Percentiles rank a stretch among this genome's conserved stretches.
Evolutionary conservation across 192 early-diverging fungal species (phyloP).

Genomic region (Umbelopsis sp.): DNA sequence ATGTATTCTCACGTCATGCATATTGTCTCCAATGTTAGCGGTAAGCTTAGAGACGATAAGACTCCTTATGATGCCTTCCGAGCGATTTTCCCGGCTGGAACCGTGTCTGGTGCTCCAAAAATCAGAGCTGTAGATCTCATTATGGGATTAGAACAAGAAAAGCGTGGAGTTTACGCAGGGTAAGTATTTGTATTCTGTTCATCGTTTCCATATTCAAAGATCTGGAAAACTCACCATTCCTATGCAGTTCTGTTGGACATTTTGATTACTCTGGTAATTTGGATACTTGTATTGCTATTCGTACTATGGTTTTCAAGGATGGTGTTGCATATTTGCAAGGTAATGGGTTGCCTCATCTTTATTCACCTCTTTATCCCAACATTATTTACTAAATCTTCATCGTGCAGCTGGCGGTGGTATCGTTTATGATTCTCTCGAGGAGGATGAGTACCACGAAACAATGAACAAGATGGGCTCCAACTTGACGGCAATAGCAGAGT

Average conservation of each 20-base stretch:
- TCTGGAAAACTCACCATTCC: constrained; percentile 42
- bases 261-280: constrained; percentile 92
- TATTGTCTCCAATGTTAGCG: constrained; percentile 97
- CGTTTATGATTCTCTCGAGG: constrained; percentile 91
- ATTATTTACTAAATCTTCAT: background rate
- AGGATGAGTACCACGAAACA: constrained; percentile 95
- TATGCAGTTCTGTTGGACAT: constrained; percentile 79
- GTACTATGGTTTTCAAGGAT: constrained; percentile 98
- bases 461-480: constrained; percentile 94
- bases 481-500: constrained; percentile 81
- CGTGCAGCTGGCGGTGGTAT: constrained; percentile 81
- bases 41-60: constrained; percentile 84
- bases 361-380: background rate
- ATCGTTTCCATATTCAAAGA: too few relatives aligned
- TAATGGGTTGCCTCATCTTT: background rate
- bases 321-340: constrained; percentile 92
- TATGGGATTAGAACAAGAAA: constrained; percentile 84
- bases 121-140: constrained; percentile 97
- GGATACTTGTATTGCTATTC: constrained; percentile 98
- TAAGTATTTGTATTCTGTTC: constrained; percentile 16
- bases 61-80: constrained; percentile 95
- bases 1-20: constrained; percentile 99
- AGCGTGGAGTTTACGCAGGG: constrained; percentile 89
- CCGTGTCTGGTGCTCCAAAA: constrained; percentile 98
- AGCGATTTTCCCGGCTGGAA: constrained; percentile 98